Evolutionary conservation across 331 rosid species (phyloP).

Genomic region (Acacia concinna): DNA sequence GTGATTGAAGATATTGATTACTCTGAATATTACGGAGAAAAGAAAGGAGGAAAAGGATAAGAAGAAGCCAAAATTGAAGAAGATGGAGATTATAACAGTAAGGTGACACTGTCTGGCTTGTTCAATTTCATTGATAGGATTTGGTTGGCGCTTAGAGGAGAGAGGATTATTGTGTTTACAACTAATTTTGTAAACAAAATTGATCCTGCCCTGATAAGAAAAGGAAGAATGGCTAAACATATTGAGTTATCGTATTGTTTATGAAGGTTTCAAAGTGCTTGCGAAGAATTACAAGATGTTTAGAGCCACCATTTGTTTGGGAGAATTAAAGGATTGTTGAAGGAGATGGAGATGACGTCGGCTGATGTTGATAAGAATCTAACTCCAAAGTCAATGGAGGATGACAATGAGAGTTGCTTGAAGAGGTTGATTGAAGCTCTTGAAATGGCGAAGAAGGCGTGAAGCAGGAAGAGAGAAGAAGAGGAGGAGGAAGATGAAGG

Average conservation of each 20-base stretch:
- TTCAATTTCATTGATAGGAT: conserved; percentile 12
- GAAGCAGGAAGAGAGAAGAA: too few species aligned
- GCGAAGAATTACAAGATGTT: conserved; percentile 4
- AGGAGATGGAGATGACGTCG: conserved; percentile 30
- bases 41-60: conserved; percentile 37
- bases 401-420: background rate
- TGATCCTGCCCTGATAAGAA: conserved; percentile 20
- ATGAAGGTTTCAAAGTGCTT: conserved; percentile 1
- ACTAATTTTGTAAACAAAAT: conserved; percentile 21
- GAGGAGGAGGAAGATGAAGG: too few species aligned
- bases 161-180: conserved; percentile 13
- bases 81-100: conserved; percentile 8
- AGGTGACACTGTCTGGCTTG: conserved; percentile 16
- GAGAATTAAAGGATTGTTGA: conserved; percentile 22
- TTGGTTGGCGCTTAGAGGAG: conserved; percentile 20
- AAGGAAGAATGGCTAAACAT: conserved; percentile 24
- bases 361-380: conserved; percentile 54
- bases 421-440: too few species aligned
- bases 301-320: conserved; percentile 34
- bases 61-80: conserved; percentile 29
- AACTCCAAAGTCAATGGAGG: conserved; percentile 16
- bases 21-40: conserved; percentile 45
- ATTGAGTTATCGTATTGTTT: conserved; percentile 7
- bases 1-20: conserved; percentile 53
- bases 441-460: too few species aligned